Conservation (phyloP, 2,329 filamentous ascomycete genomes). For the Neofusicoccum laricinum region DNA sequence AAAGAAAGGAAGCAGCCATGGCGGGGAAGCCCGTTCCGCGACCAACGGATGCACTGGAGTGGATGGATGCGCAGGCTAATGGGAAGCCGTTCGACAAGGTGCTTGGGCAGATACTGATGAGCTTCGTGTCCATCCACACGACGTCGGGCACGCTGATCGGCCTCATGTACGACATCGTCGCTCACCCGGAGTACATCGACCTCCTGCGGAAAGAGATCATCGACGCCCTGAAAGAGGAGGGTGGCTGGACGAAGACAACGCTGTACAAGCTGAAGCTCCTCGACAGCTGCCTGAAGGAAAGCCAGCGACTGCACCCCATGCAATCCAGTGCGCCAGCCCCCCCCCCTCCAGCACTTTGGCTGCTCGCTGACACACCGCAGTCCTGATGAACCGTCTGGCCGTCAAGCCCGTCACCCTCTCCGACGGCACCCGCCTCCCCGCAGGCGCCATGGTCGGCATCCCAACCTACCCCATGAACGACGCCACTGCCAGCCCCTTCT, state of each 20-base stretch:
- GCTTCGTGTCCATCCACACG: background rate
- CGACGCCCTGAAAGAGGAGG: background rate
- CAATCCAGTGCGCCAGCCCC: conserved; percentile 19
- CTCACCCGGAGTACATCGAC: conserved; percentile 18
- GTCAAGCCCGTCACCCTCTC: background rate
- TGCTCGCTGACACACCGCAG: background rate
- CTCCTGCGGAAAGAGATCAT: conserved; percentile 18
- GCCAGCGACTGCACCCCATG: conserved; percentile 23
- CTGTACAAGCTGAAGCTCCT: conserved; percentile 37
- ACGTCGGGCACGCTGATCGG: background rate
- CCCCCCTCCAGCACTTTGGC: conserved; percentile 17
- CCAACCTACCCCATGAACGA: background rate
- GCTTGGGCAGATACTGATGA: background rate
- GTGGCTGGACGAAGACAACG: background rate
- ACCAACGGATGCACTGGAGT: background rate
- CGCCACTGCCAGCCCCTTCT: background rate
- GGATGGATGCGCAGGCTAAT: background rate
- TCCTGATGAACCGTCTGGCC: background rate
- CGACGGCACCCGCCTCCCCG: background rate
- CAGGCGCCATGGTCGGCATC: background rate
- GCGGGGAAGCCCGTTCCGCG: background rate
- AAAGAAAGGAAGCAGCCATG: background rate
- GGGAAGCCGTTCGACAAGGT: background rate
- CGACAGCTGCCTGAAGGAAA: conserved; percentile 44
- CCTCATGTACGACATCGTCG: background rate